Conservation (phyloP, 2,329 filamentous ascomycete genomes). For the Fusarium temperatum region DNA sequence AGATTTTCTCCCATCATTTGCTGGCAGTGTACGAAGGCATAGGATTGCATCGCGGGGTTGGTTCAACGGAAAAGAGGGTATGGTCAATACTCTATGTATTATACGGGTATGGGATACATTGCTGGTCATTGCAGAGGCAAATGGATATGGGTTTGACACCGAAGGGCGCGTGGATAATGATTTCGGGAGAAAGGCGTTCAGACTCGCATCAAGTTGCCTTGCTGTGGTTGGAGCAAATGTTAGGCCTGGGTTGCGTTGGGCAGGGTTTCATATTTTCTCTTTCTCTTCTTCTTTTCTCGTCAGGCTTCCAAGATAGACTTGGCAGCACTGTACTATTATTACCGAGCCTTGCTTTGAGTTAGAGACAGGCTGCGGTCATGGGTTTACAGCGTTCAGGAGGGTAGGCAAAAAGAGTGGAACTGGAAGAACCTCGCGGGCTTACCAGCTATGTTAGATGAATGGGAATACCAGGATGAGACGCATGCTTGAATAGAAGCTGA, state of each 20-base stretch:
- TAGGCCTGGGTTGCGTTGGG: constrained; percentile 16
- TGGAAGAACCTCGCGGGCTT: constrained; percentile 38
- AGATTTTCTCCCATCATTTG: constrained; percentile 15
- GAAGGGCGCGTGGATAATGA: constrained; percentile 38
- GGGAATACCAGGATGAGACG: constrained; percentile 33
- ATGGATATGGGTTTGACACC: constrained; percentile 14
- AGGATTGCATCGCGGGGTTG: constrained; percentile 25
- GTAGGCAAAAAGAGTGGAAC: constrained; percentile 21
- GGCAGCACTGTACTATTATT: constrained; percentile 36
- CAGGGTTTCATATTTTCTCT: constrained; percentile 1
- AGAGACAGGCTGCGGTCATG: constrained; percentile 24
- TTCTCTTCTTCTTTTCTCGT: constrained; percentile 23
- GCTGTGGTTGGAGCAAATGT: constrained; percentile 24
- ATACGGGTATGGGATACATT: constrained; percentile 27
- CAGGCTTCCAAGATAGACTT: constrained; percentile 36
- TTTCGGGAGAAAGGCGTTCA: constrained; percentile 35
- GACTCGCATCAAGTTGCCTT: constrained; percentile 29
- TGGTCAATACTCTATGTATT: constrained; percentile 22
- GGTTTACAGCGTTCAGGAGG: constrained; percentile 12
- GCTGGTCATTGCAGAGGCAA: constrained; percentile 23
- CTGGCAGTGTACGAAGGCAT: constrained; percentile 23
- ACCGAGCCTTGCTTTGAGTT: constrained; percentile 31
- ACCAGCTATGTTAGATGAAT: constrained; percentile 15
- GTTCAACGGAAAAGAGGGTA: constrained; percentile 30
- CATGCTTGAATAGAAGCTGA: constrained; percentile 33